Evolutionary conservation across 1,284 basidiomycete species (phyloP), one percentile per base, ranked within the genome.

Genomic region (Malassezia equina): DNA sequence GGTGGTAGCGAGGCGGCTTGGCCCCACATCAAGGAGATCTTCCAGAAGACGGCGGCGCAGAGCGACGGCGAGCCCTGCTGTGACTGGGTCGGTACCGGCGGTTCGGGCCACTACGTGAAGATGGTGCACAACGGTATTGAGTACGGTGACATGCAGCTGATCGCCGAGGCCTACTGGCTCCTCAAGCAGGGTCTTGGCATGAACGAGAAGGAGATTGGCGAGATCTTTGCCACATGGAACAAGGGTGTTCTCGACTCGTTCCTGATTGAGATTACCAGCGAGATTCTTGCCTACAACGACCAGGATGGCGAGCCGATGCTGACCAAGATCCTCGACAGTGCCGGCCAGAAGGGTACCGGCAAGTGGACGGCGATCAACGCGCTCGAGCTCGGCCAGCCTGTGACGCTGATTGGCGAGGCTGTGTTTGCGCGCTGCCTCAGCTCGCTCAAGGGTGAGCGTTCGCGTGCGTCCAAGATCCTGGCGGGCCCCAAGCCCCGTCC

Each of bases 71-170:
- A 91, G 76, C 90, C 94, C 47, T 98, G 94, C 82, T 96, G 93
- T 77, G 94, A 98, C 80, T 99, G 94, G 94, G 91, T 99, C 75
- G 94, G 94, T 53, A 86, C 89, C 77, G 86, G 84, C 62, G 94
- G 93, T 67, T 82, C 90, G 41, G 88, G 90, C 44, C 89, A 91
- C 81, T 93, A 90, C 76, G 87, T 91, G 76, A 95, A 94, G 82
- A 91, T 96, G 93, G 94, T 98, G 62, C 94, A 95, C 82, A 95
- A 95, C 73, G 90, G 88, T 84, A 78, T 76, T 61, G 69, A 73
- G 62, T 99, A 98, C 78, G 94, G 94, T 78, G 94, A 99, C 80
- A 99, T 99, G 94, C 94, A 98, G 78, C 81, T 98, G 76, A 98
- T 99, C 71, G 88, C 90, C 65, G 94, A 99, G 79, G 71, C 63